A percentile compares a stretch with the other conserved stretches of the same genome.
Conservation (phyloP, 176 grass and related monocot species). For the Rhynchospora tenuis region DNA sequence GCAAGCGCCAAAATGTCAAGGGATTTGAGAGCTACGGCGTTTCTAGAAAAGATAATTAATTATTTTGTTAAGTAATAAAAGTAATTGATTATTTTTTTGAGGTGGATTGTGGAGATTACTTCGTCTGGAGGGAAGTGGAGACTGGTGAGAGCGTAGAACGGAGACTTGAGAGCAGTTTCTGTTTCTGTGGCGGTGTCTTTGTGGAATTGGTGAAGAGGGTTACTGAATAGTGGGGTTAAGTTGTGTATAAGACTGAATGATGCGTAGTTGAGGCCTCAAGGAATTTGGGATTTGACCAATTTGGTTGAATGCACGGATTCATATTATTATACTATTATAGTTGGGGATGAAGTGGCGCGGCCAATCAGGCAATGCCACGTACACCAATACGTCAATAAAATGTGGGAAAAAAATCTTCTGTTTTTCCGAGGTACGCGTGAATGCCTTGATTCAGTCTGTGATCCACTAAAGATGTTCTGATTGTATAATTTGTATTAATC, state of each 20-base stretch:
- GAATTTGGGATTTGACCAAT: neutral
- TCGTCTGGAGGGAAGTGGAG: slow-evolving; percentile 20
- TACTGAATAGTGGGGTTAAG: neutral
- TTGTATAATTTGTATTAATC: neutral
- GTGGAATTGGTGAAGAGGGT: neutral
- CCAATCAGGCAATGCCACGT: neutral
- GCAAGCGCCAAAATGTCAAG: slow-evolving; percentile 5
- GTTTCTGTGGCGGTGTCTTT: neutral
- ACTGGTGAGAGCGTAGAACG: neutral
- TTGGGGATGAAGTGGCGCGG: neutral
- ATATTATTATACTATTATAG: neutral
- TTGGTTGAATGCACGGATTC: neutral
- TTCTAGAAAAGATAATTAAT: slow-evolving; percentile 17
- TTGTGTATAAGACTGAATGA: neutral
- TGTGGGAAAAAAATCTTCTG: neutral
- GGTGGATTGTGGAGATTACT: slow-evolving; percentile 12
- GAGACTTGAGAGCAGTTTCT: neutral
- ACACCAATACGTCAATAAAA: neutral
- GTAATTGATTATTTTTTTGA: neutral
- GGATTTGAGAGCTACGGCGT: neutral
- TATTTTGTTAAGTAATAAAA: neutral
- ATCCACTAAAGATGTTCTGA: neutral
- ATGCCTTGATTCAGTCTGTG: neutral
- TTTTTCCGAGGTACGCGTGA: neutral
- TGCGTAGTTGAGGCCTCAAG: neutral